These are phyloP conservation scores for Moesziomyces globuligerus DNA, from an alignment of 1,284 basidiomycete genomes.

Conservation along the genomic window DNA sequence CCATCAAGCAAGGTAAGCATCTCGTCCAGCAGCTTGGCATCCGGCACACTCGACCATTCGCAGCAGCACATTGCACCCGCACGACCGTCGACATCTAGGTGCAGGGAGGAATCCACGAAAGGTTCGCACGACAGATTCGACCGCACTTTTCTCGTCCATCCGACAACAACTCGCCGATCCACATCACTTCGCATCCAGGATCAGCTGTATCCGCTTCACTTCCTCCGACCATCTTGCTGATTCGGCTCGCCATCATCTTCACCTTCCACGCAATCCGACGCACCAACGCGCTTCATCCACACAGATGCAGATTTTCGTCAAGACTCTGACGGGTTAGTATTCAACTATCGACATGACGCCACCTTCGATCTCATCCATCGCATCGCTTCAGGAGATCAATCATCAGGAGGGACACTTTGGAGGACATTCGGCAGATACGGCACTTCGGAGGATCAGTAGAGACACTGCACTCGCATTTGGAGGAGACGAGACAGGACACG, in stretches of 20 bases:
- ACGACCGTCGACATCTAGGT: slow-evolving; percentile 1
- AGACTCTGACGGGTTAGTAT: slow-evolving; percentile 65
- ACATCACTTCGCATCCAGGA: background rate
- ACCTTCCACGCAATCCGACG: slow-evolving; percentile 2
- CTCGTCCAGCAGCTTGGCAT: slow-evolving; percentile 6
- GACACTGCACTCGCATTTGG: too few species aligned
- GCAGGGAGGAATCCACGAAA: slow-evolving; percentile 7
- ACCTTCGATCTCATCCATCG: slow-evolving; percentile 5
- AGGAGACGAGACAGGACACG: too few species aligned
- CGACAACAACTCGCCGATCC: too few species aligned
- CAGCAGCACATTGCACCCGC: slow-evolving; percentile 6
- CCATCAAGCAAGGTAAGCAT: slow-evolving; percentile 52
- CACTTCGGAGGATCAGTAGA: too few species aligned
- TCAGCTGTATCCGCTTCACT: slow-evolving; percentile 1
- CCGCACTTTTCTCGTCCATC: background rate
- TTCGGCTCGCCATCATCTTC: slow-evolving; percentile 18
- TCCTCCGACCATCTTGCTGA: slow-evolving; percentile 30
- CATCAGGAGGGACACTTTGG: too few species aligned
- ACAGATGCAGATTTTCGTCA: slow-evolving; percentile 66
- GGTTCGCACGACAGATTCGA: background rate
- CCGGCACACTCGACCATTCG: slow-evolving; percentile 4
- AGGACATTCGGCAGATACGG: too few species aligned
- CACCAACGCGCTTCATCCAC: slow-evolving; percentile 9
- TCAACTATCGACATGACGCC: slow-evolving; percentile 4
- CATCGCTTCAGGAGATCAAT: too few species aligned